Evolutionary conservation across 139 green algal genomes (phyloP), one percentile per base, ranked within the genome.

Genomic region (Nannochloris sp.): DNA sequence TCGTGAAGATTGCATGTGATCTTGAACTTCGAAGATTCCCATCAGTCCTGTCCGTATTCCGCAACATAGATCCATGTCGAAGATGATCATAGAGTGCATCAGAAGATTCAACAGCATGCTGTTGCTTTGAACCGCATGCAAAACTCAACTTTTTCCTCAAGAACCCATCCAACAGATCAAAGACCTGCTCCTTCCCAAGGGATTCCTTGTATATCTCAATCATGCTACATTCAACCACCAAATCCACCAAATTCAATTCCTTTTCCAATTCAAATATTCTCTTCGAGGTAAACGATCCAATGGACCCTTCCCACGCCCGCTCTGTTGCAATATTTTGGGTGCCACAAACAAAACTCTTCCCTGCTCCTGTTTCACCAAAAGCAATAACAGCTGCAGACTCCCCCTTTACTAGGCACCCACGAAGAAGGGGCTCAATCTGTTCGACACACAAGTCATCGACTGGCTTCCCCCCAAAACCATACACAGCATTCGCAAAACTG

Each of bases 1-100:
- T 62, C 4, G 66, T 50, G 20, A 73, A 68, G 26, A 73, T 73
- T 56, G 67, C 67, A 29, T 73, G 67, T 6, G 50, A 65, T n/a
- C 67, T 31, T 1, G 25, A 53, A 26, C 23, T 50, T 33, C 67
- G 59, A 8, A 49, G 45, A 43, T 73, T 73, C 33, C 67, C 67
- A 11, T 62, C 25, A 0, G 67, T 73, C 20, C 30, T 36, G 48
- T 69, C 67, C 20, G 66, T 72, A 37, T 68, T 68, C 29, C 66
- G 58, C 26, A 72, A 6, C 17, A 36, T 36, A 1, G 67, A 45
- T 3, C 58, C 67, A 12, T 29, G 16, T 26, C 43, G 33, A 43
- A 72, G 43, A 56, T 72, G 68, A 26, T 49, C 10, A 46, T 61
- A 59, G 26, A 62, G 46, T 20, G 14, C 13, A 53, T n/a, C 40